Evolutionary conservation across 129 eudicot species (phyloP), one percentile per base, ranked within the genome.

Genomic region (Deinandra increscens): DNA sequence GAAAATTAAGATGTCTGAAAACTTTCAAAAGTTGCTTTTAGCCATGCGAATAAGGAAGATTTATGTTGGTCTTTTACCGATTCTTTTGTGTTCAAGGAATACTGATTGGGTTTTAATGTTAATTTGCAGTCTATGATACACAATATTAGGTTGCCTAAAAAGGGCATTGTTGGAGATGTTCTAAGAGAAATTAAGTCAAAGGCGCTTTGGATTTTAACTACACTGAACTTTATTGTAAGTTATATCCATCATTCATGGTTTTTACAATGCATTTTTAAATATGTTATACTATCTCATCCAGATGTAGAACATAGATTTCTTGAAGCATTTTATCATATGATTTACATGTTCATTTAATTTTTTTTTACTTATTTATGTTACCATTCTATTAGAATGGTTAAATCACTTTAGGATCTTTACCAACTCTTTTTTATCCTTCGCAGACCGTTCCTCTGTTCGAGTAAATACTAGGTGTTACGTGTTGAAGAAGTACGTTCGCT

Each of bases 321-420:
- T 66, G 98, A 92, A 87, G 98, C 89, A 71, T 92, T 92, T 80
- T 86, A 92, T 77, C 98, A 92, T 81, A 92, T 89, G 84, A 92
- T 92, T 31, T 92, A 92, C 72, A 92, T 89, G 96, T 96, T 92
- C 78, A 68, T 13, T 13, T 23, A 9, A 33, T 59, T 11, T 14
- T 31, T 59, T 33, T 56, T 41, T 22, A 13, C 3, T 4, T 64
- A 38, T 20, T 33, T 58, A 9, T 33, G 22, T 48, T 44, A 14
- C 61, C 9, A 66, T 5, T 39, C 23, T 80, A 23, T 13, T 68
- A 48, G 31, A 41, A 14, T 22, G 22, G 6, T 55, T 2, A 26
- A 34, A 60, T n/a, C 4, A 20, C 34, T 29, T 64, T 17, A 44
- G 15, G 33, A 59, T 26, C 3, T 60, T 22, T 10, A 15, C 29